Percentiles rank a stretch among this genome's conserved stretches.
Conservation (phyloP, 495 filamentous ascomycete species). For the Amniculicola lignicola region DNA sequence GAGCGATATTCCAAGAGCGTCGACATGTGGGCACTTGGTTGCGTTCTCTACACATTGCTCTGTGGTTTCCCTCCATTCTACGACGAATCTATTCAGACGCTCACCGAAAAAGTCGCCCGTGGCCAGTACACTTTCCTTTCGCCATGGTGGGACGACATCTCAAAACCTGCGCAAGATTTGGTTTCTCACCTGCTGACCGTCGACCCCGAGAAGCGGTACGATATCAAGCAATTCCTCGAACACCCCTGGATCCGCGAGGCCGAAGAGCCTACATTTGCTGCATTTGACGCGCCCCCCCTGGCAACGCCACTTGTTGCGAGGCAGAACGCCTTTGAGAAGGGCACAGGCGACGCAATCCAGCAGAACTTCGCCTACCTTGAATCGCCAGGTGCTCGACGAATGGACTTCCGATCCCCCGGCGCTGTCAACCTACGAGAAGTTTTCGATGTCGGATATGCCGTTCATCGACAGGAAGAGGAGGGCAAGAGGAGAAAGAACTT, state of each 20-base stretch:
- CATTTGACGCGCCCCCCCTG: constrained; percentile 71
- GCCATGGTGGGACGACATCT: constrained; percentile 99
- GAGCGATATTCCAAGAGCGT: constrained; percentile 98
- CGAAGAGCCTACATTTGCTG: constrained; percentile 72
- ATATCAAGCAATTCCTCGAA: constrained; percentile 79
- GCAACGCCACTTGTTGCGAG: constrained; percentile 62
- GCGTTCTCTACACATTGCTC: constrained; percentile 92
- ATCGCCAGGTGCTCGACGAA: constrained; percentile 59
- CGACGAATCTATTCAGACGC: constrained; percentile 93
- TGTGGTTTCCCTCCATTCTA: constrained; percentile 99
- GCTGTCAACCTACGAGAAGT: constrained; percentile 94
- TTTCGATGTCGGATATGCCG: constrained; percentile 94
- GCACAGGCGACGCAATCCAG: constrained; percentile 38
- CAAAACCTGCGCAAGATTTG: constrained; percentile 88
- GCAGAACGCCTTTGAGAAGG: constrained; percentile 46
- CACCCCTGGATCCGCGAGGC: constrained; percentile 87
- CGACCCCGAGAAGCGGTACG: constrained; percentile 86
- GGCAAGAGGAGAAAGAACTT: constrained; percentile 79
- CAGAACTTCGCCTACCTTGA: constrained; percentile 55
- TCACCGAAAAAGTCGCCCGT: constrained; percentile 95
- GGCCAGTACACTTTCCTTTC: constrained; percentile 98
- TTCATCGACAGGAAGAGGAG: constrained; percentile 95
- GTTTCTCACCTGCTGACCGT: constrained; percentile 91
- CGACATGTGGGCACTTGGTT: constrained; percentile 98
- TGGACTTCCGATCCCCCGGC: constrained; percentile 94